phyloP scores from a whole-genome alignment of 2,329 filamentous ascomycete species.

The Cladosporium oxysporum region DNA sequence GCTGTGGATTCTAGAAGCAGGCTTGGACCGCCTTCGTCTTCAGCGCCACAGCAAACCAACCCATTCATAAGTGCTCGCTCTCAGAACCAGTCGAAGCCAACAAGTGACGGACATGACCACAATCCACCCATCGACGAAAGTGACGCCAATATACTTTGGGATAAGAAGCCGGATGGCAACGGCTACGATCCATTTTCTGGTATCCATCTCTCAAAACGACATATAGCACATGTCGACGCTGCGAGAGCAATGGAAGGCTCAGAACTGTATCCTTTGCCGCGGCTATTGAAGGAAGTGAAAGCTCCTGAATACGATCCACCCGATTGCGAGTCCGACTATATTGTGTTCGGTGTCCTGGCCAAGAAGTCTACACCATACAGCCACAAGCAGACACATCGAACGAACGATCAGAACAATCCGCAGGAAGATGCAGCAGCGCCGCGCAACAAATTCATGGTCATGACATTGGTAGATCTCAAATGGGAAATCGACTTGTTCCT shows the following conservation, averaged over 20 bases:
- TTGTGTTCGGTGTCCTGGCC: slow-evolving; percentile 84
- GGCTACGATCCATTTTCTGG: slow-evolving; percentile 85
- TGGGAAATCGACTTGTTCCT: slow-evolving; percentile 91
- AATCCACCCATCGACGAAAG: slow-evolving; percentile 5
- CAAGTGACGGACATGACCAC: slow-evolving; percentile 6
- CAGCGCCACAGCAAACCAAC: slow-evolving; percentile 4
- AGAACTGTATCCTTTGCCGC: slow-evolving; percentile 74
- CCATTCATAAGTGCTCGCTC: not conserved
- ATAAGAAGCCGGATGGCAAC: slow-evolving; percentile 35
- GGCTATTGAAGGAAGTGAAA: slow-evolving; percentile 78
- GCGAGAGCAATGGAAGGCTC: slow-evolving; percentile 77
- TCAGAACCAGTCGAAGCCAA: not conserved
- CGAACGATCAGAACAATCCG: slow-evolving; percentile 53
- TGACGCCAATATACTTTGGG: slow-evolving; percentile 13
- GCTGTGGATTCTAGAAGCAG: slow-evolving; percentile 1
- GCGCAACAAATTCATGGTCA: slow-evolving; percentile 85
- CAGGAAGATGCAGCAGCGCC: slow-evolving; percentile 49
- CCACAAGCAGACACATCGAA: slow-evolving; percentile 51
- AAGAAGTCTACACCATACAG: slow-evolving; percentile 81
- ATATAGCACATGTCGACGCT: slow-evolving; percentile 78
- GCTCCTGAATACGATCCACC: slow-evolving; percentile 77
- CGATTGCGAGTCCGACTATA: slow-evolving; percentile 83
- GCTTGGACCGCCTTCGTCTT: not conserved
- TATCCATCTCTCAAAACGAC: slow-evolving; percentile 78
- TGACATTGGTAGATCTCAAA: slow-evolving; percentile 83